Evolutionary conservation across 495 filamentous ascomycete species (phyloP).

Genomic region (Penicillium subrubescens): DNA sequence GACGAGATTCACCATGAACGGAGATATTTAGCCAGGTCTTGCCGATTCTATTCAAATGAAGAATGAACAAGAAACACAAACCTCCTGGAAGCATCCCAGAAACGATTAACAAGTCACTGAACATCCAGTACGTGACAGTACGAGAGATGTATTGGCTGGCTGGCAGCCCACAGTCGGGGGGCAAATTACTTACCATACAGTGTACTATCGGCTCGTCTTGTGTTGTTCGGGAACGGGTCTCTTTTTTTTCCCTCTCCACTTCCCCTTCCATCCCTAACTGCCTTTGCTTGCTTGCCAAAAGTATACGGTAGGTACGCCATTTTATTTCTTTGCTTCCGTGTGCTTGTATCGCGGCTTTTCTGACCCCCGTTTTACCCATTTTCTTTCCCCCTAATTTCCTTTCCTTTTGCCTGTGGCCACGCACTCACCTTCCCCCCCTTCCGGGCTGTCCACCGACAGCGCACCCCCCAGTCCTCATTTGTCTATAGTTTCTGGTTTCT

Average conservation of each 20-base stretch:
- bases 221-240: not conserved
- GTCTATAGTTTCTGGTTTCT: conserved; percentile 19
- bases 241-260: conserved; percentile 22
- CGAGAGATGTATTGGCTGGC: conserved; percentile 1
- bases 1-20: not conserved
- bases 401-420: conserved; percentile 38
- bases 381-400: conserved; percentile 11
- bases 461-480: conserved; percentile 22
- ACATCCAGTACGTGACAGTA: not conserved
- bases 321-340: conserved; percentile 16
- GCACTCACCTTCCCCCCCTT: conserved; percentile 29
- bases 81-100: not conserved
- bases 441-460: conserved; percentile 14
- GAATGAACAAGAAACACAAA: not conserved
- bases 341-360: conserved; percentile 19
- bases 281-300: conserved; percentile 12
- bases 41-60: not conserved
- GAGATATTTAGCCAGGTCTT: not conserved
- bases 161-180: not conserved
- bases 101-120: not conserved
- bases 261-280: conserved; percentile 24
- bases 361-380: conserved; percentile 4
- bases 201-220: not conserved
- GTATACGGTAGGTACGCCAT: conserved; percentile 20
- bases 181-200: not conserved